A percentile compares a stretch with the other conserved stretches of the same genome.
These are phyloP conservation scores for Magnusiomyces suaveolens DNA, from an alignment of 1,139 yeast genomes.

Conservation along the genomic window DNA sequence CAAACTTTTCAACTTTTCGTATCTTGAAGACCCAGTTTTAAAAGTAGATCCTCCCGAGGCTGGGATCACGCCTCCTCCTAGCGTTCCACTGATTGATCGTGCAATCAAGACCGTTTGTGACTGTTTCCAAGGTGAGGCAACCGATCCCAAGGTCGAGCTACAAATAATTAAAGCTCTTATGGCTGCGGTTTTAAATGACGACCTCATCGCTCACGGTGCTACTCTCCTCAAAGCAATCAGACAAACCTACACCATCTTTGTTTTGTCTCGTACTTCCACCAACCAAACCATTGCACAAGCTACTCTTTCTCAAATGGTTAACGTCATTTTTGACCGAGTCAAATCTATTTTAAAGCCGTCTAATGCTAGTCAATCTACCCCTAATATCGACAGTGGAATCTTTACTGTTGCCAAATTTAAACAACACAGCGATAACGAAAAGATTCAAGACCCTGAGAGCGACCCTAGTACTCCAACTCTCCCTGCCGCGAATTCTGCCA, in stretches of 20 bases:
- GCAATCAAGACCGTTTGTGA: conserved; percentile 79
- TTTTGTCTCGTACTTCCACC: conserved; percentile 66
- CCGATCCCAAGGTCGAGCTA: conserved; percentile 78
- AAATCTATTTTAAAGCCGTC: conserved; percentile 20
- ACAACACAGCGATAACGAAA: neutral
- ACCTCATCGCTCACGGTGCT: conserved; percentile 85
- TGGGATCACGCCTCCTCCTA: conserved; percentile 44
- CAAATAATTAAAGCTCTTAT: conserved; percentile 89
- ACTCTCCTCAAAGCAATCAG: conserved; percentile 81
- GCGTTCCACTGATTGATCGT: conserved; percentile 60
- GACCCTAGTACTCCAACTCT: conserved; percentile 6
- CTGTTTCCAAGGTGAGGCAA: conserved; percentile 85
- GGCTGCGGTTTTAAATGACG: conserved; percentile 72
- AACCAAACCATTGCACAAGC: conserved; percentile 96
- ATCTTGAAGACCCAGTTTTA: conserved; percentile 42
- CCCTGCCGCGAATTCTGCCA: conserved; percentile 5
- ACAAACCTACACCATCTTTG: conserved; percentile 85
- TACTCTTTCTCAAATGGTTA: conserved; percentile 80
- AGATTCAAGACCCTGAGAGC: neutral
- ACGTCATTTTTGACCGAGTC: conserved; percentile 74
- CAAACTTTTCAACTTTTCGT: conserved; percentile 54
- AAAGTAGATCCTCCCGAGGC: conserved; percentile 29
- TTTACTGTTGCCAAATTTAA: conserved; percentile 1
- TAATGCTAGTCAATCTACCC: conserved; percentile 4
- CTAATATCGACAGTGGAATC: conserved; percentile 2